These are phyloP conservation scores for Microbotryum lychnidis-dioicae DNA, from an alignment of 1,284 basidiomycete genomes.

Conservation along the genomic window DNA sequence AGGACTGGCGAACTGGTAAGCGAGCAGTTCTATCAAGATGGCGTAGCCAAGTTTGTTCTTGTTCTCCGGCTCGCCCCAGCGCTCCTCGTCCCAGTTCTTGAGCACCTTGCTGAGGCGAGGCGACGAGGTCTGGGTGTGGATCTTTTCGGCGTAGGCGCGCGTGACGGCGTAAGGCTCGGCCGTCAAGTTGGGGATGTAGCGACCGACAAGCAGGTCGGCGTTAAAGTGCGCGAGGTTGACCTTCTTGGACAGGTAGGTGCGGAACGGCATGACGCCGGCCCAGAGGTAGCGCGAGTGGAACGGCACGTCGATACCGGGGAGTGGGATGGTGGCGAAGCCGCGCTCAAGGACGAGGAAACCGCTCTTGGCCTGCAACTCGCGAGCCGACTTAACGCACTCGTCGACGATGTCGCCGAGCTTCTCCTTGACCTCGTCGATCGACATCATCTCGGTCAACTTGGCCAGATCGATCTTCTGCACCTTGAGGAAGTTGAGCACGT, in stretches of 20 bases:
- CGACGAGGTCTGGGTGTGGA: constrained; percentile 77
- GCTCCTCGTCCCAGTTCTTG: constrained; percentile 84
- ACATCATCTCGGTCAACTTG: constrained; percentile 78
- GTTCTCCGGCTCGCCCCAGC: constrained; percentile 71
- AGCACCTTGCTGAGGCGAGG: constrained; percentile 80
- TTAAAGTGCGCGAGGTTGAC: constrained; percentile 84
- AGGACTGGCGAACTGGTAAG: constrained; percentile 82
- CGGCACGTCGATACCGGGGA: constrained; percentile 96
- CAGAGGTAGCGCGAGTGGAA: constrained; percentile 98
- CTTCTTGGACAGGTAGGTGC: constrained; percentile 93
- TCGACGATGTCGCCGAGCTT: constrained; percentile 86
- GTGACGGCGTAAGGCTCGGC: constrained; percentile 88
- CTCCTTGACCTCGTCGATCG: constrained; percentile 80
- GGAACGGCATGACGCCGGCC: constrained; percentile 97
- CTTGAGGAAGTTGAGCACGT: constrained; percentile 90
- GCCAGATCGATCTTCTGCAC: constrained; percentile 92
- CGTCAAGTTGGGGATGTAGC: constrained; percentile 95
- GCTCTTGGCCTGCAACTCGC: constrained; percentile 65
- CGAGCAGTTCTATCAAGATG: constrained; percentile 89
- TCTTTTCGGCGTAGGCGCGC: constrained; percentile 83
- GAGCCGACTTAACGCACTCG: constrained; percentile 65
- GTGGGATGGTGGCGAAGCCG: constrained; percentile 81
- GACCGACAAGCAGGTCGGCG: constrained; percentile 82
- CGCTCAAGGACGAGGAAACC: constrained; percentile 93
- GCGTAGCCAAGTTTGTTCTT: constrained; percentile 89